phyloP scores from a whole-genome alignment of 495 filamentous ascomycete genomes.

The Cenococcum geophilum region DNA sequence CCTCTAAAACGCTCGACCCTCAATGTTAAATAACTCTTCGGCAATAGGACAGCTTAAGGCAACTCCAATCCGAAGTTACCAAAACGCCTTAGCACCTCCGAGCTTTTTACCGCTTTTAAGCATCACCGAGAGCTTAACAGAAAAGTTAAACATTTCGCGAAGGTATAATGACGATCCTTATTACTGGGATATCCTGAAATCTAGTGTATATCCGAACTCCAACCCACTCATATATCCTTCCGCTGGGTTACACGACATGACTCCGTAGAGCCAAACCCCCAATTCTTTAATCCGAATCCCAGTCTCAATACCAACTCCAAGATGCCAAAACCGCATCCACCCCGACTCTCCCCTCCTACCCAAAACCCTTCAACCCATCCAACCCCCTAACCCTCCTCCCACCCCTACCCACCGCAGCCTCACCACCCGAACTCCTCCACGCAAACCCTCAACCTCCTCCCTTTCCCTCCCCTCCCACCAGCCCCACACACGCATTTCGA shows the following conservation, averaged over 20 bases:
- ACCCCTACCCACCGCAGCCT: conserved; percentile 4
- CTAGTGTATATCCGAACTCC: neutral
- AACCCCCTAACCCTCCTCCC: neutral
- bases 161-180: no score
- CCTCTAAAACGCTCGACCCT: no score
- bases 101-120: no score
- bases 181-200: no score
- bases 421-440: conserved; percentile 40
- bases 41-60: no score
- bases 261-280: neutral
- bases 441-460: conserved; percentile 29
- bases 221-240: neutral
- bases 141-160: no score
- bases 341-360: neutral
- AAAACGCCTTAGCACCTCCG: no score
- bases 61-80: no score
- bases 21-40: no score
- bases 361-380: neutral
- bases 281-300: neutral
- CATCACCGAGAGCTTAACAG: no score
- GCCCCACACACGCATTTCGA: conserved; percentile 47
- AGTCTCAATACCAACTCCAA: neutral
- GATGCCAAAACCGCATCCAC: neutral
- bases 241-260: neutral
- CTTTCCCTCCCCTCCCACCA: conserved; percentile 33